phyloP scores from a whole-genome alignment of 164 flowering plant genomes.

The Tinospora cordifolia region DNA sequence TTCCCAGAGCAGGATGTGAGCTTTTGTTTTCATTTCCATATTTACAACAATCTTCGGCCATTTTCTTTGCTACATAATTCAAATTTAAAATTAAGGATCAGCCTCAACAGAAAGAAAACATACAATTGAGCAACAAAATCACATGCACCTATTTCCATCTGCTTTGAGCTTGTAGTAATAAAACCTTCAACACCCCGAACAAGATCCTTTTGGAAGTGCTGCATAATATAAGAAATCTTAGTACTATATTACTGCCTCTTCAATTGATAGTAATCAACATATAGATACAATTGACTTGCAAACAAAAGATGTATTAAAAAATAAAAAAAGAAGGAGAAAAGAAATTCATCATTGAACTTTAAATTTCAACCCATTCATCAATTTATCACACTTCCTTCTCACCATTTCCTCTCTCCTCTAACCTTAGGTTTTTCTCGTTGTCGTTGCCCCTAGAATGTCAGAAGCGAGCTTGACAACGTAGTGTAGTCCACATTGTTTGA shows the following conservation, averaged over 20 bases:
- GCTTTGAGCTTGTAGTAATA: constrained; percentile 49
- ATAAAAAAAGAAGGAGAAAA: no score
- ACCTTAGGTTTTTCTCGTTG: background rate
- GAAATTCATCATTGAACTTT: no score
- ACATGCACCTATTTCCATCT: constrained; percentile 61
- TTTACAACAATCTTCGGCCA: constrained; percentile 63
- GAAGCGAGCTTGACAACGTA: no score
- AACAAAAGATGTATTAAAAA: background rate
- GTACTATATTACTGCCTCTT: background rate
- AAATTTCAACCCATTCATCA: no score
- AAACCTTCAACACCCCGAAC: constrained; percentile 81
- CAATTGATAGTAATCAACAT: background rate
- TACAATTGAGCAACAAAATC: constrained; percentile 5
- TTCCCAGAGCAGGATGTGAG: constrained; percentile 36
- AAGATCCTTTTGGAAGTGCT: constrained; percentile 83
- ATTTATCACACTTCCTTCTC: no score
- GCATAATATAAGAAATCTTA: constrained; percentile 16
- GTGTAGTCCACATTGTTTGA: no score
- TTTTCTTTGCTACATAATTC: constrained; percentile 36
- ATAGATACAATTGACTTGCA: background rate
- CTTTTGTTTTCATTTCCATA: constrained; percentile 52
- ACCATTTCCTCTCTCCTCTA: background rate
- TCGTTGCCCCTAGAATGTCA: no score
- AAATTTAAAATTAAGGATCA: constrained; percentile 9
- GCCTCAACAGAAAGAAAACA: constrained; percentile 7